Evolutionary conservation across 1,284 basidiomycete genomes (phyloP), one percentile per base, ranked within the genome.

Genomic region (Marasmius tenuissimus): DNA sequence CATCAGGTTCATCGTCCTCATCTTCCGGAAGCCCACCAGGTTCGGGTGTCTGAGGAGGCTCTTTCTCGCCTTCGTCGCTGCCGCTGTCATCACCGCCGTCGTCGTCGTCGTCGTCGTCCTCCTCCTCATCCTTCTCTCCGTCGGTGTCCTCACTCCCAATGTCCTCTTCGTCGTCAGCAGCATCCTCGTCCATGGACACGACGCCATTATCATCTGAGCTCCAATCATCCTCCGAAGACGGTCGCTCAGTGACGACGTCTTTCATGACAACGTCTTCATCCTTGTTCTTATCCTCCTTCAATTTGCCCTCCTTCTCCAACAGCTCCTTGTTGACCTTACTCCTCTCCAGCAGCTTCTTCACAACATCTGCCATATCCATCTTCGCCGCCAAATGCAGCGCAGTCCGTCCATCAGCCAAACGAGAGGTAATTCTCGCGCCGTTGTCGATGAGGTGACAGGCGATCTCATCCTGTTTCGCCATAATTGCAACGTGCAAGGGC

Each of bases 301-400:
- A 27, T 38, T 64, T 68, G 48, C 68, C 73, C 9, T 71, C 71
- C 60, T 72, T 73, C 59, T 74, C 71, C 8, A 67, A 72, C 51
- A 73, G 68, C 59, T 77, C 75, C 40, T 73, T 72, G 63, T 81
- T 81, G 56, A 72, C 66, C 1, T 72, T 74, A 67, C 82, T 86
- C 62, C 76, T 76, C 63, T 81, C 78, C 18, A 87, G 68, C 40
- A 87, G 67, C 71, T 83, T 85, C 52, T 74, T 69, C 11, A 85
- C 73, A 1, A 87, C 73, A 3, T 35, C 60, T 4, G 75, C 65
- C 39, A 79, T 66, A 53, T 81, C 79, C 59, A 75, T 71, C 65
- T 85, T 81, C 1, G 82, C 84, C 3, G 84, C 85, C 16, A 87
- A 71, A 70, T 87, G 85, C 48, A 87, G 68, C 4, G 83, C 74